phyloP scores from a whole-genome alignment of 1,284 basidiomycete genomes.

The Inonotus obliquus region DNA sequence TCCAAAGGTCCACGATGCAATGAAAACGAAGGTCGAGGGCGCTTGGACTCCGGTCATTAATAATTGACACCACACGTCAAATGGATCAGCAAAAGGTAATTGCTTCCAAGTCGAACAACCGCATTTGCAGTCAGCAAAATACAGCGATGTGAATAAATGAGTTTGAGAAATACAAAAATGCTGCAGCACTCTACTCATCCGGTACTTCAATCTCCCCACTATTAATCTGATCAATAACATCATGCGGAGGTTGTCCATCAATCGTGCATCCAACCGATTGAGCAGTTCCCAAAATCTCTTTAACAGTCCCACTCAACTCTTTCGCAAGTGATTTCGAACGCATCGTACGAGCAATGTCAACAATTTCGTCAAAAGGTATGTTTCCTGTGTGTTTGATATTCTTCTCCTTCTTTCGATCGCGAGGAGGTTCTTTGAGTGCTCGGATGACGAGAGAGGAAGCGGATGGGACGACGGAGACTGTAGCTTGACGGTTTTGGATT shows the following conservation, averaged over 20 bases:
- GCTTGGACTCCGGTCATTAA: too few relatives aligned
- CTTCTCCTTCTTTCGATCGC: constrained; percentile 99
- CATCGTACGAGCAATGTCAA: constrained; percentile 97
- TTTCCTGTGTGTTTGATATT: constrained; percentile 99
- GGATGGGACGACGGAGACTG: constrained; percentile 95
- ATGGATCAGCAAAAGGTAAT: too few relatives aligned
- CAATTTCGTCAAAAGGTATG: constrained; percentile 91
- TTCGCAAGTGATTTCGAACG: constrained; percentile 93
- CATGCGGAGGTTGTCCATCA: constrained; percentile 91
- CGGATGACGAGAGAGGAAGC: constrained; percentile 98
- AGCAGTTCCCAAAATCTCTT: constrained; percentile 93
- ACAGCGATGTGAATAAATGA: constrained; percentile 7
- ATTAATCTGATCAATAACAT: constrained; percentile 95
- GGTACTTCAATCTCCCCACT: constrained; percentile 94
- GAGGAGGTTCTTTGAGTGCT: constrained; percentile 98
- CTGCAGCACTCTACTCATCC: constrained; percentile 65
- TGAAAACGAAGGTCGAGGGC: too few relatives aligned
- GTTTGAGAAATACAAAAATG: constrained; percentile 10
- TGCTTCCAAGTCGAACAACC: neutral
- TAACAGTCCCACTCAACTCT: constrained; percentile 84
- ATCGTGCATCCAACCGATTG: constrained; percentile 97
- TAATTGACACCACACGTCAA: too few relatives aligned
- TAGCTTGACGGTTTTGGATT: constrained; percentile 99
- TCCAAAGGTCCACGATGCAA: too few relatives aligned
- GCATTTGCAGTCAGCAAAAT: neutral